Evolutionary conservation across 768 basidiomycete genomes (phyloP).

Genomic region (Rhizopogon rudus): DNA sequence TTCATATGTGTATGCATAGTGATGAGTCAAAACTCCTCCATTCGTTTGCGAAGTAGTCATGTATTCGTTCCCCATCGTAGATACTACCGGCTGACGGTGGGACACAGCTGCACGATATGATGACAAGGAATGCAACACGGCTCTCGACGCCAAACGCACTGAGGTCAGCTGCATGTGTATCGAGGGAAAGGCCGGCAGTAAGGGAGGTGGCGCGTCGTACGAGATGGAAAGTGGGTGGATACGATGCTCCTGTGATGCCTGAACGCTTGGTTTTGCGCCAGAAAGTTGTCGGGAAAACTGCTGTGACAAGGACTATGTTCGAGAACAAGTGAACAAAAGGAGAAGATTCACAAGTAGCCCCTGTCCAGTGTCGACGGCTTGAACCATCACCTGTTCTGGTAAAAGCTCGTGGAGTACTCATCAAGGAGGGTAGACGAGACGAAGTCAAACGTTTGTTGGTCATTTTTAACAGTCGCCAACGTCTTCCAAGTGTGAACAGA

Average conservation of each 20-base stretch:
- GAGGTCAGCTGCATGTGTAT: slow-evolving; percentile 54
- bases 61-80: slow-evolving; percentile 11
- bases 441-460: too few relatives aligned
- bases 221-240: slow-evolving; percentile 68
- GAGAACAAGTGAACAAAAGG: not conserved
- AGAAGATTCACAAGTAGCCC: slow-evolving; percentile 36
- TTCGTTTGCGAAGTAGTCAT: slow-evolving; percentile 1
- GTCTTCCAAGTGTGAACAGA: too few relatives aligned
- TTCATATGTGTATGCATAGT: not conserved
- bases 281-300: slow-evolving; percentile 80
- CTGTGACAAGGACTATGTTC: not conserved
- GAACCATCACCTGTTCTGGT: too few relatives aligned
- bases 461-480: too few relatives aligned
- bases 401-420: too few relatives aligned
- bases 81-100: slow-evolving; percentile 5
- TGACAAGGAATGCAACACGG: slow-evolving; percentile 38
- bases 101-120: slow-evolving; percentile 9
- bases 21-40: not conserved
- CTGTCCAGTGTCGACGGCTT: too few relatives aligned
- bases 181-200: slow-evolving; percentile 68
- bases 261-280: slow-evolving; percentile 72
- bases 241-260: slow-evolving; percentile 64
- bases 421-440: too few relatives aligned
- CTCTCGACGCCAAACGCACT: slow-evolving; percentile 61
- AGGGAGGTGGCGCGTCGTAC: too few relatives aligned